Percentiles rank a stretch among this genome's conserved stretches.
These are phyloP conservation scores for Lentinula raphanica DNA, from an alignment of 768 basidiomycete species.

Conservation along the genomic window DNA sequence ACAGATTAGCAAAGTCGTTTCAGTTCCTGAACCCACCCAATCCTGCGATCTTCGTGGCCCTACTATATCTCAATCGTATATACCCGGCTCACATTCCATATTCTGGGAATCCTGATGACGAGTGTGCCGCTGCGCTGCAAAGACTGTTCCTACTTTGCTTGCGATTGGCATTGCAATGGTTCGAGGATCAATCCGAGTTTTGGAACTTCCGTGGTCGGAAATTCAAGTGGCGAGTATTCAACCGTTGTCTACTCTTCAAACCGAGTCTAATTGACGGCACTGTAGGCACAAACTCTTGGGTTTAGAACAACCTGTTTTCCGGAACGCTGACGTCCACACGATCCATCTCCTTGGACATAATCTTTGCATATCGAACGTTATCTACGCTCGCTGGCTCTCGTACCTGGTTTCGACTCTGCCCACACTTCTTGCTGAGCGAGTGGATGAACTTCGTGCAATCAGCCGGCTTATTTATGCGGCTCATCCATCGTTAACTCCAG, in stretches of 20 bases:
- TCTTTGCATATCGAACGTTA: neutral
- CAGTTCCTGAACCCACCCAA: neutral
- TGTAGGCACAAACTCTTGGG: neutral
- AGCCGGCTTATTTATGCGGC: neutral
- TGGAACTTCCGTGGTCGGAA: neutral
- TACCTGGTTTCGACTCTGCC: neutral
- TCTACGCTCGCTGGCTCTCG: neutral
- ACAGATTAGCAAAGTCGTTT: neutral
- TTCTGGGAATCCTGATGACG: neutral
- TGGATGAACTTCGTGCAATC: neutral
- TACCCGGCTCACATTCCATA: conserved; percentile 1
- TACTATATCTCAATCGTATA: conserved; percentile 1
- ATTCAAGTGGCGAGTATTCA: neutral
- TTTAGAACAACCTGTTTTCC: neutral
- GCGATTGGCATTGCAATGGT: neutral
- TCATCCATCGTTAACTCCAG: neutral
- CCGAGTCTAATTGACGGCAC: no score
- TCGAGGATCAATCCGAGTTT: neutral
- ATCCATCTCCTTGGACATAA: neutral
- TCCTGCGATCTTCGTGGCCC: neutral
- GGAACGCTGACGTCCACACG: neutral
- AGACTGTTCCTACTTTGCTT: neutral
- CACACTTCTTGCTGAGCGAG: neutral
- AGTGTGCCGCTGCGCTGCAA: neutral
- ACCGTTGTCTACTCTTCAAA: no score